Evolutionary conservation across 2,329 filamentous ascomycete species (phyloP), one percentile per base, ranked within the genome.

Genomic region (Epicoccum sorghinum): DNA sequence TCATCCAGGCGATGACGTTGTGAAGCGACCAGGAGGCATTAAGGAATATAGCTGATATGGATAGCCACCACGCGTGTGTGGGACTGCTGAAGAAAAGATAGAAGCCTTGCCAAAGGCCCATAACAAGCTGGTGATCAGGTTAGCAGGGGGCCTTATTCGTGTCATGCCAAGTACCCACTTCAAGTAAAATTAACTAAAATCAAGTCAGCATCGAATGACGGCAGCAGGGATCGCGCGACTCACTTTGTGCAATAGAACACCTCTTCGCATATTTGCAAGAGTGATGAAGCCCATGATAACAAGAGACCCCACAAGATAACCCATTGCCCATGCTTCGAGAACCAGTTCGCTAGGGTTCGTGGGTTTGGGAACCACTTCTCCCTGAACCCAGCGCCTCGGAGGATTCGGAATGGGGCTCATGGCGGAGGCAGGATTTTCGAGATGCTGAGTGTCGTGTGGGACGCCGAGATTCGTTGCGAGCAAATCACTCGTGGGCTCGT

Each of bases 1-100:
- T 88, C 71, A 89, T 81, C 86, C 86, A 89, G 0, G 86, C 80
- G 55, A 89, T 84, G 55, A 88, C 78, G 58, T 88, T 89, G 69
- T 89, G 86, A 7, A 89, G 71, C 10, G 78, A 80, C 83, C 85
- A 88, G 3, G 83, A 86, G n/a, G 80, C 74, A 59, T 86, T 86
- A 23, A 89, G 79, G 14, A 83, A 79, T 7, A 87, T 81, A 7
- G 83, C 85, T 2, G 83, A 85, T 23, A 79, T 75, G 1, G 83
- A 85, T 3, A 88, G 77, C 70, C 86, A 88, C 86, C 86, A 88
- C 43, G 83, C 84, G 64, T 86, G 86, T 3, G 77, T 76, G 0
- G 83, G 82, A 7, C 77, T 78, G 56, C 79, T 73, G 48, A 81
- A 79, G 71, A 87, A 86, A 32, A 85, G 80, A 67, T 85, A 86